Evolutionary conservation across 345 rosid species (phyloP), one percentile per base, ranked within the genome.

Genomic region (Limnanthes douglasii): DNA sequence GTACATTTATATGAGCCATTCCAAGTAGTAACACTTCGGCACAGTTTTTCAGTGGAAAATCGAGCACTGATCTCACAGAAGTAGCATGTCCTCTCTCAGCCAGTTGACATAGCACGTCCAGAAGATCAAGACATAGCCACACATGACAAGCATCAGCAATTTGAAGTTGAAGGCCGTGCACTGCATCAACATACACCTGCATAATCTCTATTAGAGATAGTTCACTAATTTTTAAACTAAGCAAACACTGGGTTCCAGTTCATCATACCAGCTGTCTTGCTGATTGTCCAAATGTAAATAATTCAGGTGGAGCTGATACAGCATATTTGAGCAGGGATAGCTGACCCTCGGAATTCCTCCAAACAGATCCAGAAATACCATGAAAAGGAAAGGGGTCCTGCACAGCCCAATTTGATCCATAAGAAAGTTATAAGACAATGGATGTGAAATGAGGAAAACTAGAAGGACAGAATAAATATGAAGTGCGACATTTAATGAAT

Each of bases 331-430:
- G 79, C 60, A 90, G 64, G 45, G 98, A 77, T 58, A 84, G 39
- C 35, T 90, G 98, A 27, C 94, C 98, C 43, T 72, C 85, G 22
- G 51, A 51, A 56, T 90, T 90, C 60, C 77, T 80, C 98, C 98
- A 90, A 17, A 75, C 52, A 26, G 72, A 68, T 27, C 74, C 70
- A 49, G 94, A 90, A 27, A 84, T 41, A n/a, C 75, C 78, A 57
- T 70, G 76, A 49, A 90, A 75, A 43, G 98, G 98, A 51, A 90
- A 90, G 2, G 72, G 82, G 45, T 90, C 94, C 98, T 90, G 68
- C 53, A 65, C 17, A 43, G 28, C 41, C 28, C 39, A 63, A 21
- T 36, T 37, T 9, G 12, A 38, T 24, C 31, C 32, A 13, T 21
- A n/a, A 15, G 31, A 3, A 47, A n/a, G 27, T 57, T 40, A 39